Evolutionary conservation across 352 stramenopile species (phyloP).

Genomic region (Blastocystis hominis): DNA sequence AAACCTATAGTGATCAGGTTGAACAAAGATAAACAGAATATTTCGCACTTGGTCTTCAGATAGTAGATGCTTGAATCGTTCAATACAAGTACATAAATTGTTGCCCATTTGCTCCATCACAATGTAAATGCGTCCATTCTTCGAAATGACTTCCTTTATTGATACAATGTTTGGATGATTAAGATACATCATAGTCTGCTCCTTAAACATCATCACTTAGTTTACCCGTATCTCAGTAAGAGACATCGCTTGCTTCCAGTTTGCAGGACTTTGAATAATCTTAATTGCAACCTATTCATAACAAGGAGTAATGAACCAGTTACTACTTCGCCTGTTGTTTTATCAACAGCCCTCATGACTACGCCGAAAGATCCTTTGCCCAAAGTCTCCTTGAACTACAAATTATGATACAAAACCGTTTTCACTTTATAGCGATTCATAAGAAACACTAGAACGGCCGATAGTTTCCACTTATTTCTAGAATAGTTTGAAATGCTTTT

Average conservation of each 20-base stretch:
- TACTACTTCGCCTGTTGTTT: conserved; percentile 80
- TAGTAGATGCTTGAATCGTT: conserved; percentile 70
- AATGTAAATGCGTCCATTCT: conserved; percentile 92
- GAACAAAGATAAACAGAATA: conserved; percentile 72
- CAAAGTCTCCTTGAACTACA: conserved; percentile 81
- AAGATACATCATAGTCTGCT: conserved; percentile 79
- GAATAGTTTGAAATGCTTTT: neutral
- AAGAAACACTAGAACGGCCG: neutral
- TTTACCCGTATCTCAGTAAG: conserved; percentile 85
- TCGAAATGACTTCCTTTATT: conserved; percentile 91
- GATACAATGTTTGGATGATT: conserved; percentile 94
- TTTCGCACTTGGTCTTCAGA: conserved; percentile 84
- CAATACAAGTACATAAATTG: conserved; percentile 92
- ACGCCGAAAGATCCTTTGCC: conserved; percentile 87
- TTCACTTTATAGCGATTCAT: conserved; percentile 49
- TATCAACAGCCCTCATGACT: conserved; percentile 84
- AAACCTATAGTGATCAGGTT: conserved; percentile 62
- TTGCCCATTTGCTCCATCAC: conserved; percentile 94
- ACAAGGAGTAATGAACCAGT: conserved; percentile 50
- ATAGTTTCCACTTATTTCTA: neutral
- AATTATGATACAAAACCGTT: neutral
- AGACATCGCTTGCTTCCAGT: conserved; percentile 86
- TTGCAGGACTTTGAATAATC: conserved; percentile 93
- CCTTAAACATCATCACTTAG: neutral
- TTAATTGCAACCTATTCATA: conserved; percentile 78